phyloP scores from a whole-genome alignment of 352 stramenopile species.

The Phytophthora ohioensis region DNA sequence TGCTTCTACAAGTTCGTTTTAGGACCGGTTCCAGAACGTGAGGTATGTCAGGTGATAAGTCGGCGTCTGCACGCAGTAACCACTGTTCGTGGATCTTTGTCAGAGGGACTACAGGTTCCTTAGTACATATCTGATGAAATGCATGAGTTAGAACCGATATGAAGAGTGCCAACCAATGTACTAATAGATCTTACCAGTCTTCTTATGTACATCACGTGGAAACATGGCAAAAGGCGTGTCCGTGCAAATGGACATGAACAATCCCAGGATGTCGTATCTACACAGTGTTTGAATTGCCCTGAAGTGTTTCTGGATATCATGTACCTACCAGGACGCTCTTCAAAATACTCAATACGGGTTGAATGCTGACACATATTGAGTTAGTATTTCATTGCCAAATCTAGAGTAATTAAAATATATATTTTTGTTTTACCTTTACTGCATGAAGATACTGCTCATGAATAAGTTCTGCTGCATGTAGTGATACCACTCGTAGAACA shows the following conservation, averaged over 20 bases:
- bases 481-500: no score
- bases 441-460: no score
- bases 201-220: not conserved
- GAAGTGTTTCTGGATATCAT: not conserved
- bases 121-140: not conserved
- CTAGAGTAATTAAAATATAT: no score
- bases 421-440: no score
- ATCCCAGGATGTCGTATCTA: not conserved
- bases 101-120: not conserved
- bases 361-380: no score
- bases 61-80: not conserved
- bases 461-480: no score
- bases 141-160: not conserved
- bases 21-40: not conserved
- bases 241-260: not conserved
- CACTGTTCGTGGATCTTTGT: not conserved
- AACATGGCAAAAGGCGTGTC: not conserved
- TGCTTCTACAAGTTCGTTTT: not conserved
- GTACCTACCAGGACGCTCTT: not conserved
- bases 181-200: not conserved
- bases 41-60: not conserved
- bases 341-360: not conserved
- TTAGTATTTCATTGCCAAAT: no score
- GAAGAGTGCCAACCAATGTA: not conserved
- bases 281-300: not conserved